Evolutionary conservation across 140 eudicot genomes (phyloP).

Genomic region (Oenanthe javanica): DNA sequence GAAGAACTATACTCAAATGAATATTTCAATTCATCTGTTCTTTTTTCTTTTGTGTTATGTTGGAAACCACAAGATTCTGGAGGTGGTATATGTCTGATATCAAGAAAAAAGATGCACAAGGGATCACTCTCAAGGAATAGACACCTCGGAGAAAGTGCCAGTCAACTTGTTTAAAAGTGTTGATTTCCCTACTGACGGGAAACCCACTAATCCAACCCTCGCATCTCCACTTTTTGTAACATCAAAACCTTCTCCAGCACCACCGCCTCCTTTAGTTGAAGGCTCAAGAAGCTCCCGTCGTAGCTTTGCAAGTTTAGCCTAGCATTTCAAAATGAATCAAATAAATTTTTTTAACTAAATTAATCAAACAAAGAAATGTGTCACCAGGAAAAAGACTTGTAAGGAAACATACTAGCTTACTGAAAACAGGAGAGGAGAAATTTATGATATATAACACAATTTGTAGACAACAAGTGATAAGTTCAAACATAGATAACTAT

Average conservation of each 20-base stretch:
- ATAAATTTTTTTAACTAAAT: slow-evolving; percentile 7
- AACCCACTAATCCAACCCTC: slow-evolving; percentile 95
- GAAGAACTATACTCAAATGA: neutral
- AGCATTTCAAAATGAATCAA: slow-evolving; percentile 11
- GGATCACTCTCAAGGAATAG: slow-evolving; percentile 9
- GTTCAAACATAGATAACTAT: neutral
- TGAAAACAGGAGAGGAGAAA: neutral
- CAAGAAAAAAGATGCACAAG: neutral
- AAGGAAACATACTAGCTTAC: neutral
- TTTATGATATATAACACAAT: no score
- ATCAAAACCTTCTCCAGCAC: slow-evolving; percentile 99
- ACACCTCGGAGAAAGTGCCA: slow-evolving; percentile 96
- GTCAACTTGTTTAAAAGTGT: slow-evolving; percentile 84
- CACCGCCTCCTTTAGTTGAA: slow-evolving; percentile 91
- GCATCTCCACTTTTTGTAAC: slow-evolving; percentile 99
- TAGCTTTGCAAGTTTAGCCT: slow-evolving; percentile 97
- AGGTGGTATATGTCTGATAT: neutral
- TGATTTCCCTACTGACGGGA: slow-evolving; percentile 98
- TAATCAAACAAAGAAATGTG: neutral
- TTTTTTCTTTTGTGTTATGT: neutral
- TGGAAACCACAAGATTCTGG: neutral
- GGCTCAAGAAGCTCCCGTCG: slow-evolving; percentile 90
- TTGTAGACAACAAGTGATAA: neutral
- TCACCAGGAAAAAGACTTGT: neutral
- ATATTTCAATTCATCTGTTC: neutral